Percentiles rank a stretch among this genome's conserved stretches.
Conservation (phyloP, 768 basidiomycete species). For the Candolleomyces efflorescens region DNA sequence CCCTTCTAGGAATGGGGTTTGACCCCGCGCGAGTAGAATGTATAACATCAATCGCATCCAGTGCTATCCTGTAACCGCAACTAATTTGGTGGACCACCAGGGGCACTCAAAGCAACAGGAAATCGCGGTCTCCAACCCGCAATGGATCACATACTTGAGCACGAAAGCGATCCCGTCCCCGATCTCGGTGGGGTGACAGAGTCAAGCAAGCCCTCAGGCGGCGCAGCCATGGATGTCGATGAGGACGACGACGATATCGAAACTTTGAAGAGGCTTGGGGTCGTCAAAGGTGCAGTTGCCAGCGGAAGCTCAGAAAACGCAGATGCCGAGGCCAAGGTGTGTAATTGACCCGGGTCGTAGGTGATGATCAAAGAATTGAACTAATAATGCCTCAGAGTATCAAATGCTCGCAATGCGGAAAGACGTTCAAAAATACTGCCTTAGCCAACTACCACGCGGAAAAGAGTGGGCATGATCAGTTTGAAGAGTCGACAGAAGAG, state of each 20-base stretch:
- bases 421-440: constrained; percentile 81
- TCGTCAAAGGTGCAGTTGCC: constrained; percentile 20
- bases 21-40: constrained; percentile 82
- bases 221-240: constrained; percentile 45
- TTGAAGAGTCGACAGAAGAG: constrained; percentile 95
- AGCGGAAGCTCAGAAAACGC: constrained; percentile 26
- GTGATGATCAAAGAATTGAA: background rate
- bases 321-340: constrained; percentile 60
- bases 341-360: constrained; percentile 5
- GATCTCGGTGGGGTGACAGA: constrained; percentile 45
- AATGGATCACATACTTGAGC: constrained; percentile 84
- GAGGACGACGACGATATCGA: constrained; percentile 76
- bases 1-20: constrained; percentile 84
- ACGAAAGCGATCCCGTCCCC: constrained; percentile 74
- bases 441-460: constrained; percentile 92
- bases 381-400: constrained; percentile 52
- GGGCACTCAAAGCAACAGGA: constrained; percentile 84
- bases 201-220: constrained; percentile 20
- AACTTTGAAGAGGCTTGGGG: constrained; percentile 49
- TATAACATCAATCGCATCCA: constrained; percentile 22
- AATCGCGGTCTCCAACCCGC: constrained; percentile 85
- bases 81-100: constrained; percentile 31
- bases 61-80: constrained; percentile 10
- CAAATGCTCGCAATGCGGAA: constrained; percentile 80
- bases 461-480: constrained; percentile 92